Evolutionary conservation across 306 rosid species (phyloP), one percentile per base, ranked within the genome.

Genomic region (Fragaria iinumae): DNA sequence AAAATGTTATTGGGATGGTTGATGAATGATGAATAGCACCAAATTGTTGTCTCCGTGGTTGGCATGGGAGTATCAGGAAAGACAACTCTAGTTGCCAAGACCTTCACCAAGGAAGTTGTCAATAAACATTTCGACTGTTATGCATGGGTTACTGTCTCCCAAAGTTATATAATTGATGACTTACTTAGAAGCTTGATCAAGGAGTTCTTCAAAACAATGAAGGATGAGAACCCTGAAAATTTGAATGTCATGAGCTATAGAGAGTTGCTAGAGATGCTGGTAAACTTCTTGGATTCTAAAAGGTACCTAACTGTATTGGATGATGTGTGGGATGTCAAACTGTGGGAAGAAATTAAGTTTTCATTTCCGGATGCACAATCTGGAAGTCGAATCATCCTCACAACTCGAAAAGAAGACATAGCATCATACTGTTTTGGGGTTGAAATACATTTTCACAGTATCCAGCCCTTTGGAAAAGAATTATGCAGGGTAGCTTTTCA

Each of bases 371-470:
- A 77, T 64, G 67, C 11, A 17, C 1, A n/a, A 32, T 41, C 12
- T 57, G 68, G 82, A 41, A 77, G 85, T 53, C 65, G 72, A 68
- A 71, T 82, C 11, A 48, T 82, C 5, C 67, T 80, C 45, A 82
- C 79, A 5, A 77, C 85, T 8, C 73, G 69, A 8, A 77, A 68
- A 7, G 63, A 64, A 67, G 79, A 39, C 2, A 48, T 82, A 8
- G 79, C 76, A 11, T 39, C 44, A 27, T 45, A 32, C 27, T 65
- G 73, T 56, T 52, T 67, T 25, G 74, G 71, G 68, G 67, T 67
- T 32, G 47, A 73, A 77, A 63, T 45, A 32, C 50, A 47, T 49
- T 25, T 39, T 73, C 78, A 79, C 49, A 18, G 25, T n/a, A 67
- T 66, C 17, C 45, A 66, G 27, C 69, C 67, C 7, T 6, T 6